These are phyloP conservation scores for Candida maris DNA, from an alignment of 805 yeast genomes.

Conservation along the genomic window DNA sequence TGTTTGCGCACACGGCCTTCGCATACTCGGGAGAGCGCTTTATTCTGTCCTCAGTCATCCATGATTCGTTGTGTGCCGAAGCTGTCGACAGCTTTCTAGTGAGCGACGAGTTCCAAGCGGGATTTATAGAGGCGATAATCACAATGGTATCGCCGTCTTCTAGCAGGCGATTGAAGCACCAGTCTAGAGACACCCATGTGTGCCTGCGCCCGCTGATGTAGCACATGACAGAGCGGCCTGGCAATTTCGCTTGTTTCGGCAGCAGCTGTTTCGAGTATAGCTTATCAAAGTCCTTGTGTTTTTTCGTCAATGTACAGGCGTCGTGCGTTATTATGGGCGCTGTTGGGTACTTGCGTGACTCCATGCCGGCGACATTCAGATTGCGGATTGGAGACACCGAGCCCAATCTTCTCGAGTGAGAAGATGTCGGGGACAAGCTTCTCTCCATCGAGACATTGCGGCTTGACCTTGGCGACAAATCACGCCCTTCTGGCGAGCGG, in stretches of 20 bases:
- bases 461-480: constrained; percentile 14
- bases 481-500: constrained; percentile 19
- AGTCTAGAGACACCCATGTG: constrained; percentile 82
- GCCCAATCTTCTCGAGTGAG: constrained; percentile 12
- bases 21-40: constrained; percentile 46
- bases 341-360: constrained; percentile 29
- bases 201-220: constrained; percentile 69
- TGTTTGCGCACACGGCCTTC: constrained; percentile 41
- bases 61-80: constrained; percentile 5
- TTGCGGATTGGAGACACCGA: constrained; percentile 22
- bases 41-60: constrained; percentile 31
- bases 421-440: constrained; percentile 21
- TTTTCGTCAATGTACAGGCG: constrained; percentile 41
- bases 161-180: constrained; percentile 52
- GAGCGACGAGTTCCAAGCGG: constrained; percentile 23
- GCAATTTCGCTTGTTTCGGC: constrained; percentile 34
- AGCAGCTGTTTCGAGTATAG: constrained; percentile 39
- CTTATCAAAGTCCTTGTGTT: constrained; percentile 45
- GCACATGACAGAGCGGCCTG: constrained; percentile 54
- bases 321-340: constrained; percentile 37
- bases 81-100: constrained; percentile 20
- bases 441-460: constrained; percentile 14
- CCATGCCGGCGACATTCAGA: constrained; percentile 4
- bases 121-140: constrained; percentile 51
- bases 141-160: constrained; percentile 67